Base-by-base conservation (phyloP, 805 yeast species). In the Cyberlindnera subsufficiens region DNA sequence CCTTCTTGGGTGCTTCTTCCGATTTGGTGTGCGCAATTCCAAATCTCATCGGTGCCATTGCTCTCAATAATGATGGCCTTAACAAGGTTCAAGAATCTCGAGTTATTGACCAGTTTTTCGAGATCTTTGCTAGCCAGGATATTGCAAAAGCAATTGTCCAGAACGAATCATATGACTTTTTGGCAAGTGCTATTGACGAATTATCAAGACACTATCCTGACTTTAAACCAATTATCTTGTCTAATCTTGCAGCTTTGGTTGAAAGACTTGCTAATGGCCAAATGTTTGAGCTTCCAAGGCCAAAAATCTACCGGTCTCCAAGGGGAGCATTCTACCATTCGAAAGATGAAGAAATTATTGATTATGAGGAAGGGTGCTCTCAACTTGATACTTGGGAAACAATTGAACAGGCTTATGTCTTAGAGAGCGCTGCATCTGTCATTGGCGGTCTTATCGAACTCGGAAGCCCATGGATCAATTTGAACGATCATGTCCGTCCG, bases 121-220 rank as follows among this genome's bases (percentile, higher is more conserved):
- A 65, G 50, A 63, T 77, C 1, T 78, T 87, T 51, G 65, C 66
- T 37, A 63, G 72, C 37, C 60, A 69, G 1, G 67, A 69, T 5
- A 66, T 68, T 47, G 79, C 87, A 4, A 75, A 74, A 48, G 77
- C 72, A 17, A 56, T 86, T 42, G 69, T 78, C 3, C 64, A 65
- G 42, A 70, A 74, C 30, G 86, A 78, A 40, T 69, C 70, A 52
- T 69, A 79, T 2, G 67, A 73, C 13, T 69, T 71, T 27, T 58
- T 86, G 15, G 96, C 95, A 2, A 67, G 74, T 22, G 71, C 82
- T 0, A 71, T 89, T 52, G 96, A 89, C 56, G 95, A 86, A 51
- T 63, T 89, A 38, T 80, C 86, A 3, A 74, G 96, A 55, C 96
- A 90, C 56, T 87, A 86, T 55, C 86, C 95, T 1, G 78, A 74